Evolutionary conservation across 768 basidiomycete species (phyloP).

Genomic region (Mycena chlorophos): DNA sequence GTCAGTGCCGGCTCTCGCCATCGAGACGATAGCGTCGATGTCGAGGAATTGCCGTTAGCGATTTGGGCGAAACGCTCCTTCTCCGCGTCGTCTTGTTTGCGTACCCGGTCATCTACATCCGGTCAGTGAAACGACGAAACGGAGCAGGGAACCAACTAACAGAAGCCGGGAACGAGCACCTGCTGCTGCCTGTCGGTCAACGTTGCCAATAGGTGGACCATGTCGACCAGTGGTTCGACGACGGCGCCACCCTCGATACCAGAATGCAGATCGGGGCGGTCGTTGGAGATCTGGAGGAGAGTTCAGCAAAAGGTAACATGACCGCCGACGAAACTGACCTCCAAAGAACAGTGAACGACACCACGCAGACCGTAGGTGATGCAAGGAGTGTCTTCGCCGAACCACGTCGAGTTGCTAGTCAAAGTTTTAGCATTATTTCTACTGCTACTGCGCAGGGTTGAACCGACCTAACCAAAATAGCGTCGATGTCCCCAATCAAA

Average conservation of each 20-base stretch:
- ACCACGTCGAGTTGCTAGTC: conserved; percentile 92
- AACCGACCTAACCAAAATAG: conserved; percentile 87
- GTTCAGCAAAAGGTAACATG: background rate
- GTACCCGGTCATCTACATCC: conserved; percentile 70
- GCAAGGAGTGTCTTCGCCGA: conserved; percentile 87
- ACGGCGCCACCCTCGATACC: conserved; percentile 91
- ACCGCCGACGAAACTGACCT: conserved; percentile 41
- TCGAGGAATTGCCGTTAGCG: conserved; percentile 49
- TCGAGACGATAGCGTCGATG: conserved; percentile 67
- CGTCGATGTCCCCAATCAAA: conserved; percentile 82
- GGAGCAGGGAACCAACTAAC: conserved; percentile 40
- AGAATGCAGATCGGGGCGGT: conserved; percentile 83
- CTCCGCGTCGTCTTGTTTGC: conserved; percentile 67
- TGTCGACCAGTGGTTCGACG: conserved; percentile 90
- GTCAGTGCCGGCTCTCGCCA: conserved; percentile 93
- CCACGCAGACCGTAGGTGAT: conserved; percentile 95
- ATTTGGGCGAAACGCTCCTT: conserved; percentile 68
- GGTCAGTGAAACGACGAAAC: background rate
- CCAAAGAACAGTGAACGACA: conserved; percentile 83
- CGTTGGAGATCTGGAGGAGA: conserved; percentile 59
- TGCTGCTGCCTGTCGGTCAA: conserved; percentile 57
- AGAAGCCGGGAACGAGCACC: conserved; percentile 79
- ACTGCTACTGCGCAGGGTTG: background rate
- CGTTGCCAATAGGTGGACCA: conserved; percentile 79
- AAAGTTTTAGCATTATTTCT: conserved; percentile 3